phyloP scores from a whole-genome alignment of 768 basidiomycete species.

The Coprinellus aureogranulatus region DNA sequence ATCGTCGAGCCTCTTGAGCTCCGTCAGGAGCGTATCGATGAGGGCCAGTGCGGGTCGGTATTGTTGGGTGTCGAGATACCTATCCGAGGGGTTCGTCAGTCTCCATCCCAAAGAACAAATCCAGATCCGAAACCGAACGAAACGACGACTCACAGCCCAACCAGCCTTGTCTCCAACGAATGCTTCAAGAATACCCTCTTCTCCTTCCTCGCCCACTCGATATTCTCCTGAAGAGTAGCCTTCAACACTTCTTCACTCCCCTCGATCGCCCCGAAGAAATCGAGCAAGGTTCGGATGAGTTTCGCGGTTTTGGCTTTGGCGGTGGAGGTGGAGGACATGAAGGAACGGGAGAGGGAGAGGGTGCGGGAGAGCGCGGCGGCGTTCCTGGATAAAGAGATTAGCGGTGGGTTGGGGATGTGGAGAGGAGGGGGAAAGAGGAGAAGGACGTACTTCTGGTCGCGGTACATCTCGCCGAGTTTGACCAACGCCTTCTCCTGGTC shows the following conservation, averaged over 20 bases:
- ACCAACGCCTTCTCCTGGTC: constrained; percentile 85
- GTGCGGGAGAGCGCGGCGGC: too few relatives aligned
- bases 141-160: constrained; percentile 53
- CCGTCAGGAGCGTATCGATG: constrained; percentile 85
- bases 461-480: constrained; percentile 82
- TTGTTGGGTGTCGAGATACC: constrained; percentile 72
- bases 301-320: too few relatives aligned
- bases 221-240: constrained; percentile 80
- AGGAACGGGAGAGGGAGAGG: too few relatives aligned
- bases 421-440: background rate
- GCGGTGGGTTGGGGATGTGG: background rate
- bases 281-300: constrained; percentile 88
- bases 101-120: too few relatives aligned
- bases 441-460: constrained; percentile 71
- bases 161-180: constrained; percentile 85
- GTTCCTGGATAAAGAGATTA: too few relatives aligned
- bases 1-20: constrained; percentile 91
- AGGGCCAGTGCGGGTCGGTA: constrained; percentile 76
- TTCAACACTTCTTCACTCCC: constrained; percentile 75
- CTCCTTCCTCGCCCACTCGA: constrained; percentile 87
- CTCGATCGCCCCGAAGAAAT: constrained; percentile 81
- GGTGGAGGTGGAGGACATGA: background rate
- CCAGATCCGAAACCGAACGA: background rate
- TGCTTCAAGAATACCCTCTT: constrained; percentile 96
- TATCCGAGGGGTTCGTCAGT: too few relatives aligned